Evolutionary conservation across 2,329 filamentous ascomycete species (phyloP).

Genomic region (Venturia oleaginea): DNA sequence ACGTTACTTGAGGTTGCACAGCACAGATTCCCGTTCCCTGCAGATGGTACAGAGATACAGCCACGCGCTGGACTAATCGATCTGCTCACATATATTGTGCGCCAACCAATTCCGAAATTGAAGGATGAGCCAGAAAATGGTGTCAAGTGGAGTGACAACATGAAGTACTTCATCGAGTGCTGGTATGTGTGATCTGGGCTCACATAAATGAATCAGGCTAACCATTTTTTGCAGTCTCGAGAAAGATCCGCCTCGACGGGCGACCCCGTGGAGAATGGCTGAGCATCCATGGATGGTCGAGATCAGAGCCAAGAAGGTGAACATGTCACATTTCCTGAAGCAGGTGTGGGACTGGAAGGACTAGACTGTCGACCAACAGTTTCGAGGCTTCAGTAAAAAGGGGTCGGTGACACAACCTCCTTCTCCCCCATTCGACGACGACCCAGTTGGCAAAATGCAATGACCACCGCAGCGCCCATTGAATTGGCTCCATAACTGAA

Average conservation of each 20-base stretch:
- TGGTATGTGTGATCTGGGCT: constrained; percentile 56
- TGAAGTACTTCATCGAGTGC: constrained; percentile 99
- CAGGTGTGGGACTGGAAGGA: constrained; percentile 97
- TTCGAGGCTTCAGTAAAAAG: not conserved
- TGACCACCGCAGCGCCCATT: not conserved
- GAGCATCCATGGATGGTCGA: constrained; percentile 99
- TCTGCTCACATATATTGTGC: constrained; percentile 91
- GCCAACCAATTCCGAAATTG: constrained; percentile 86
- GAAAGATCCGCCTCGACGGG: constrained; percentile 78
- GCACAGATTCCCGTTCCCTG: constrained; percentile 95
- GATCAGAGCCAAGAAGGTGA: constrained; percentile 91
- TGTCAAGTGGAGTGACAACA: constrained; percentile 92
- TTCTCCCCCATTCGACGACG: not conserved
- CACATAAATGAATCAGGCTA: constrained; percentile 18
- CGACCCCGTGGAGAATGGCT: constrained; percentile 96
- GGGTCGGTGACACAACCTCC: not conserved
- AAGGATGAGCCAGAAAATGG: constrained; percentile 88
- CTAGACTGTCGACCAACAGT: constrained; percentile 22
- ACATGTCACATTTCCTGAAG: constrained; percentile 88
- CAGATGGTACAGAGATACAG: constrained; percentile 92
- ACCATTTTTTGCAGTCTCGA: constrained; percentile 58
- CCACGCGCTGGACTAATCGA: constrained; percentile 89
- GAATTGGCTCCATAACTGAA: not conserved
- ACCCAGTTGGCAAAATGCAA: not conserved
- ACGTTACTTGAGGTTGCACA: constrained; percentile 98